Conservation (phyloP, 495 filamentous ascomycete genomes). For the Rhizodiscina lignyota region DNA sequence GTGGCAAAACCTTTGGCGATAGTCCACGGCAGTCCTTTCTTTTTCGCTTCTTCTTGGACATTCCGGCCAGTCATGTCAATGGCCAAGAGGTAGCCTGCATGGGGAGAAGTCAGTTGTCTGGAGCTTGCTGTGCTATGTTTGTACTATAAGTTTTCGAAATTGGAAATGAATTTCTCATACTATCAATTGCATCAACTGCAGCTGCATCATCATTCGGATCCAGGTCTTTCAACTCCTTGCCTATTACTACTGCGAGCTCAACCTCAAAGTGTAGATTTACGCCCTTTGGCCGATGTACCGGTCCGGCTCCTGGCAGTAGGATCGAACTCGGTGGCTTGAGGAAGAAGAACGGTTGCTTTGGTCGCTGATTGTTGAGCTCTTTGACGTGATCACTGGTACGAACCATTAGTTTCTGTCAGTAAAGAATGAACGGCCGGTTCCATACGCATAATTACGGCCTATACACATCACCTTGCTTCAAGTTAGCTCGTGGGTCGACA, state of each 20-base stretch:
- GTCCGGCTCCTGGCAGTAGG: slow-evolving; percentile 56
- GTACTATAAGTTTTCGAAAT: not conserved
- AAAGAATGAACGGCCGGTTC: slow-evolving; percentile 1
- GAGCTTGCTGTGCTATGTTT: not conserved
- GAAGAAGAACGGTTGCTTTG: slow-evolving; percentile 97
- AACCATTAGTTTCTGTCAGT: slow-evolving; percentile 2
- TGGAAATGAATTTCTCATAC: slow-evolving; percentile 4
- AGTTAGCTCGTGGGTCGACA: slow-evolving; percentile 1
- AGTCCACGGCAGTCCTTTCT: slow-evolving; percentile 90
- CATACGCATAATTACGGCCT: slow-evolving; percentile 88
- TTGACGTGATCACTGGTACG: slow-evolving; percentile 68
- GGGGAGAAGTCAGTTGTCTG: not conserved
- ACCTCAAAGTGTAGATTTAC: slow-evolving; percentile 88
- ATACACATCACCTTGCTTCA: slow-evolving; percentile 94
- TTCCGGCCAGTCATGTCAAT: slow-evolving; percentile 95
- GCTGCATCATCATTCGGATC: slow-evolving; percentile 44
- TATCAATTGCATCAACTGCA: slow-evolving; percentile 36
- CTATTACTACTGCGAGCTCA: slow-evolving; percentile 78
- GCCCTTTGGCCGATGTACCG: slow-evolving; percentile 69
- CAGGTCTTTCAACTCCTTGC: slow-evolving; percentile 59
- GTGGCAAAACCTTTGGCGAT: slow-evolving; percentile 96
- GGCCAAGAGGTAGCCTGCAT: slow-evolving; percentile 52
- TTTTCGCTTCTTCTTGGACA: slow-evolving; percentile 87
- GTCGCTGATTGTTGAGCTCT: slow-evolving; percentile 71
- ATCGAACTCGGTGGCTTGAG: slow-evolving; percentile 80